These are phyloP conservation scores for Tetradesmus lagerheimii DNA, from an alignment of 139 green algal genomes.

Conservation along the genomic window DNA sequence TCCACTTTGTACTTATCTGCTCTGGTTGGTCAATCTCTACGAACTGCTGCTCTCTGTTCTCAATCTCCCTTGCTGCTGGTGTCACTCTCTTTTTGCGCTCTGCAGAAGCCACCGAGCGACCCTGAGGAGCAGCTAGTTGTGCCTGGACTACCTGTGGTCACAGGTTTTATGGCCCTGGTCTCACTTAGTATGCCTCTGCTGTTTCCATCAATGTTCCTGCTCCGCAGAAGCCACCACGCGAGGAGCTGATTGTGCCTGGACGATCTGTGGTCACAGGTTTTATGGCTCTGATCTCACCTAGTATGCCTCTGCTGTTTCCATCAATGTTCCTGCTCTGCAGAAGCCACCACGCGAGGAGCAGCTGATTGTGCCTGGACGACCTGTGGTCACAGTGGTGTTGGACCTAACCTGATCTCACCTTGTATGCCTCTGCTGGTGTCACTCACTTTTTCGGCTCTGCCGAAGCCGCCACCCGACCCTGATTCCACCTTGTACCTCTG, in stretches of 20 bases:
- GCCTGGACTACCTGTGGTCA: slow-evolving; percentile 77
- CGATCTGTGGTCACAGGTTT: slow-evolving; percentile 64
- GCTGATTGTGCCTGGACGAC: slow-evolving; percentile 80
- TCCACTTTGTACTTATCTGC: no score
- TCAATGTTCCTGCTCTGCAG: neutral
- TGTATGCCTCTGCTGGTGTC: neutral
- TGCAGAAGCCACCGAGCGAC: slow-evolving; percentile 48
- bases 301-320: neutral
- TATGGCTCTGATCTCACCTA: neutral
- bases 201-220: neutral
- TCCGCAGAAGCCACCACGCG: slow-evolving; percentile 55
- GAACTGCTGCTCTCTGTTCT: slow-evolving; percentile 83
- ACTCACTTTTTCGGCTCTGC: neutral
- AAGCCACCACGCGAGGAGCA: slow-evolving; percentile 69
- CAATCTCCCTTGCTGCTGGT: slow-evolving; percentile 77
- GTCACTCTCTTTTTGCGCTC: neutral
- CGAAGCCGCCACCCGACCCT: slow-evolving; percentile 50
- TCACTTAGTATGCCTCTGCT: neutral
- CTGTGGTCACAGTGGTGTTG: no score
- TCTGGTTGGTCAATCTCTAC: no score
- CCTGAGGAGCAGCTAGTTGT: slow-evolving; percentile 80
- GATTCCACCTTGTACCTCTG: no score
- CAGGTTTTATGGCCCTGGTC: neutral
- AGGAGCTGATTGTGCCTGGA: slow-evolving; percentile 80
- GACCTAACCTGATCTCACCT: no score